Evolutionary conservation across 768 basidiomycete species (phyloP).

Genomic region (Tremella fuciformis): DNA sequence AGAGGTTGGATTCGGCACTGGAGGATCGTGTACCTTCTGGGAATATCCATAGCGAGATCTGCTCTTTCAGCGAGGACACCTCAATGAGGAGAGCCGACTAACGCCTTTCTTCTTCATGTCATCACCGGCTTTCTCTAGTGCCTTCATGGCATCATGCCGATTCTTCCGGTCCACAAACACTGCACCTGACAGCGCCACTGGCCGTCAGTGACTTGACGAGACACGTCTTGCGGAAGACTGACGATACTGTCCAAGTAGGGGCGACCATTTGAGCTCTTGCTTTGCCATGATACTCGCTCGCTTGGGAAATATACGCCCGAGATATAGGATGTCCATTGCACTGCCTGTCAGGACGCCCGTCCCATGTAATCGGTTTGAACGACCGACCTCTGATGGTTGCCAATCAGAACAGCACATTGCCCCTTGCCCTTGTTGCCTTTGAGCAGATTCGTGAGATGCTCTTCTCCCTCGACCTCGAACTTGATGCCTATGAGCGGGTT

Average conservation of each 20-base stretch:
- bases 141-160: constrained; percentile 66
- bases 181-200: constrained; percentile 76
- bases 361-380: neutral
- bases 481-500: constrained; percentile 64
- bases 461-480: constrained; percentile 79
- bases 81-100: constrained; percentile 11
- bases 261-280: constrained; percentile 77
- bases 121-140: constrained; percentile 72
- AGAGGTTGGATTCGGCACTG: constrained; percentile 63
- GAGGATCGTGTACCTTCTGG: constrained; percentile 91
- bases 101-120: constrained; percentile 63
- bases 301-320: constrained; percentile 80
- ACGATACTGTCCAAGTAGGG: constrained; percentile 78
- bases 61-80: constrained; percentile 9
- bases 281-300: constrained; percentile 88
- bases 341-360: constrained; percentile 20
- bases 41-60: constrained; percentile 86
- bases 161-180: constrained; percentile 89
- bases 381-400: constrained; percentile 75
- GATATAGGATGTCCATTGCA: constrained; percentile 60
- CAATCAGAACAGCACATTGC: constrained; percentile 65
- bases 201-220: neutral
- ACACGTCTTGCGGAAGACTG: constrained; percentile 4
- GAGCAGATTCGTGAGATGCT: constrained; percentile 61
- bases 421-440: constrained; percentile 32